Evolutionary conservation across 2,329 filamentous ascomycete species (phyloP), one percentile per base, ranked within the genome.

Genomic region (Neonectria neomacrospora): DNA sequence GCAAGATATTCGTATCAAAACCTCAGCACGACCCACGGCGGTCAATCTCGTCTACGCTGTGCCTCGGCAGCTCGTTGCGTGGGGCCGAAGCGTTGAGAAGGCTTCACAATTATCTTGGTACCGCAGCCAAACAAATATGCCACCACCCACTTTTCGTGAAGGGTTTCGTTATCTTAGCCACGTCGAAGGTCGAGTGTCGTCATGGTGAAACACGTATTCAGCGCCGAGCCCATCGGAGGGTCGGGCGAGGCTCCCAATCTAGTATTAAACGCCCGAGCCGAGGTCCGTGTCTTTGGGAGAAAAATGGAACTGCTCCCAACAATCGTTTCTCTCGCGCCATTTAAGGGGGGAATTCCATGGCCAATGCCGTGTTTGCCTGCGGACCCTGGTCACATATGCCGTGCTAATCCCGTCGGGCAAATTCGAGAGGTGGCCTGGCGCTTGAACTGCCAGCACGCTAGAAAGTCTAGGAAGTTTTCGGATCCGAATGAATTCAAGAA

Each of bases 171-270:
- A 16, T 54, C 51, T 54, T 42, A 7, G n/a, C 23, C 34, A 26
- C 23, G 45, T 41, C 51, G 42, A 54, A 28, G 23, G 16, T 41
- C 39, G 47, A 59, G n/a, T 54, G 56, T 59, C 56, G 56, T 59
- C 56, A 59, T 54, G 48, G 34, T 26, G 51, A 59, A 59, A 54
- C 50, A 42, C 42, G 39, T 32, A 56, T 37, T 52, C n/a, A 28
- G 39, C 30, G 32, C 39, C 18, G 18, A 44, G 47, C 18, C 55
- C n/a, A n/a, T 37, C 41, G 56, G 26, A 58, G 30, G 37, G 34
- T 23, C 56, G 56, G 56, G 28, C 50, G 20, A 53, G 47, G 30
- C 26, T 22, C 50, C 56, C 39, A 59, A 53, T 59, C 30, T 45
- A 50, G 56, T 23, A 42, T 26, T 6, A 59, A 32, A 22, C 20